Conservation (phyloP, 2,329 filamentous ascomycete genomes). For the Colletotrichum shisoi region DNA sequence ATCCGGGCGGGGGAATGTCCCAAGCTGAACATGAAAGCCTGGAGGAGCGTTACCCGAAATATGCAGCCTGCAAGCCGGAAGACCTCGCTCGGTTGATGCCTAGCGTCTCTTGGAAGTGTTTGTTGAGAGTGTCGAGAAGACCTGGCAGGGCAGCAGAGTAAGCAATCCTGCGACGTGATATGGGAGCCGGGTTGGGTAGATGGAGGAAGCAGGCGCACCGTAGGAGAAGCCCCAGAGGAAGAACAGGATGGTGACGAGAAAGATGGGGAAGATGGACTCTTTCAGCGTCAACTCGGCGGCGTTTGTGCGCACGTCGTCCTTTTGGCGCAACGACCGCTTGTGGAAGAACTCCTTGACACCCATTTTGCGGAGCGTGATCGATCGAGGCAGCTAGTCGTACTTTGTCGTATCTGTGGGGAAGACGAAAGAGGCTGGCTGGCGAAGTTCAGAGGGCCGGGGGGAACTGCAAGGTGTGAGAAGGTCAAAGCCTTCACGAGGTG, state of each 20-base stretch:
- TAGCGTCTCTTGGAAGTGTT: slow-evolving; percentile 59
- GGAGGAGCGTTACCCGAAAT: slow-evolving; percentile 41
- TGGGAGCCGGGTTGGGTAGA: slow-evolving; percentile 37
- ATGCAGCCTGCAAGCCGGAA: slow-evolving; percentile 57
- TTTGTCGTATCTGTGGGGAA: not conserved
- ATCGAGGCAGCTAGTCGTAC: not conserved
- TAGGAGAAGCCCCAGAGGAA: slow-evolving; percentile 41
- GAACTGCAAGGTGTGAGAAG: not conserved
- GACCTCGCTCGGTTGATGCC: slow-evolving; percentile 53
- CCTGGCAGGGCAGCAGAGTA: slow-evolving; percentile 4
- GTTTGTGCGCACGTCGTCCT: slow-evolving; percentile 52
- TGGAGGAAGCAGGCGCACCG: slow-evolving; percentile 11
- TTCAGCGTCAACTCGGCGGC: slow-evolving; percentile 68
- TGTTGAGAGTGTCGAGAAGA: slow-evolving; percentile 50
- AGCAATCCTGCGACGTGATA: not conserved
- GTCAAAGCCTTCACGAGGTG: slow-evolving; percentile 12
- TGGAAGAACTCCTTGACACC: slow-evolving; percentile 55
- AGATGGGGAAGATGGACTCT: slow-evolving; percentile 71
- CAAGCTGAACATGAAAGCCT: not conserved
- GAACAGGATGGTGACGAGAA: slow-evolving; percentile 61
- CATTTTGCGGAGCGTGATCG: slow-evolving; percentile 46
- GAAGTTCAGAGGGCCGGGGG: slow-evolving; percentile 4
- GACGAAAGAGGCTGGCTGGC: no score
- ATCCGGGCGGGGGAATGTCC: not conserved
- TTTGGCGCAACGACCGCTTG: slow-evolving; percentile 55